These are phyloP conservation scores for Penicillium longicatenatum DNA, from an alignment of 495 filamentous ascomycete genomes.

Conservation along the genomic window DNA sequence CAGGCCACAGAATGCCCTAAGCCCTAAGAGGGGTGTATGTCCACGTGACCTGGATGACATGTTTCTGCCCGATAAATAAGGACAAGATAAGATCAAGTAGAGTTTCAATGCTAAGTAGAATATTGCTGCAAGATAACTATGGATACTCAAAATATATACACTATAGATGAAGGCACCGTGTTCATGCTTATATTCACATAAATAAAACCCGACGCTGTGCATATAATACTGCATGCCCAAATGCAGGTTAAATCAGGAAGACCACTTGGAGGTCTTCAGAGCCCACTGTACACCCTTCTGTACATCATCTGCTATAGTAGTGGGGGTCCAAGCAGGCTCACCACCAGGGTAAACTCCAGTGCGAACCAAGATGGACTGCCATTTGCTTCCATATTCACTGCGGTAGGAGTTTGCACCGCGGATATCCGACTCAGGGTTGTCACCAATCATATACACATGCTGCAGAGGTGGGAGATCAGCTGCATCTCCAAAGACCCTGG, in stretches of 20 bases:
- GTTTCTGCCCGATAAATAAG: not conserved
- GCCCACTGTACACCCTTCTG: slow-evolving; percentile 66
- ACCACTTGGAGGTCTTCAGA: slow-evolving; percentile 52
- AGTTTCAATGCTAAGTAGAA: not conserved
- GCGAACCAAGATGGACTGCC: slow-evolving; percentile 78
- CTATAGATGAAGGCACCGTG: not conserved
- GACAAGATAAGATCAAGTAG: not conserved
- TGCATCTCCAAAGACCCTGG: slow-evolving; percentile 38
- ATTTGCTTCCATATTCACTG: slow-evolving; percentile 66
- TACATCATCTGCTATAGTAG: slow-evolving; percentile 67
- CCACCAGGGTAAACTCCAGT: slow-evolving; percentile 79
- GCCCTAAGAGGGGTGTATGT: slow-evolving; percentile 45
- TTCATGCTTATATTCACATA: not conserved
- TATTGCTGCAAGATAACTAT: not conserved
- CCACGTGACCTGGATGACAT: slow-evolving; percentile 25
- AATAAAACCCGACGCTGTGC: not conserved
- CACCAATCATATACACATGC: slow-evolving; percentile 94
- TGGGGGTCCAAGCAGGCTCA: slow-evolving; percentile 56
- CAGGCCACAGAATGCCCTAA: slow-evolving; percentile 36
- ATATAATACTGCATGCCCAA: slow-evolving; percentile 3
- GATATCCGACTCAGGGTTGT: slow-evolving; percentile 94
- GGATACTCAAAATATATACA: not conserved
- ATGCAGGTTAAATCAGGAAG: slow-evolving; percentile 10
- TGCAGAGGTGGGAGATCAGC: slow-evolving; percentile 47
- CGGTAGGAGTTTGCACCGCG: slow-evolving; percentile 78